Evolutionary conservation across 768 basidiomycete genomes (phyloP).

Genomic region (Hortiboletus flavorubellus): DNA sequence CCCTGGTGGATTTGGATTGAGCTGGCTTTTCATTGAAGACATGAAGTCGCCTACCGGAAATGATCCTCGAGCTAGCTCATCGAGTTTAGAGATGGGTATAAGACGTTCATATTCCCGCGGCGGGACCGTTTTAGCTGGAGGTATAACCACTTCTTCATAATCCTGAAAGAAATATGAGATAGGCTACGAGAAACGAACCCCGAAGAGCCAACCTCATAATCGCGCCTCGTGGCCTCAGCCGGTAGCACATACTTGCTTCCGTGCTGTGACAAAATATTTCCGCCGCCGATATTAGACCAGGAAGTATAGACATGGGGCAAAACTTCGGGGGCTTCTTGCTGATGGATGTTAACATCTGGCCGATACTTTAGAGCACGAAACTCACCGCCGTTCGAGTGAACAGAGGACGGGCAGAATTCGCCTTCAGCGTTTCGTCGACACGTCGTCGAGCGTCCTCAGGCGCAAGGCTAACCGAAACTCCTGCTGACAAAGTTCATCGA

Average conservation of each 20-base stretch:
- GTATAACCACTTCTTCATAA: constrained; percentile 87
- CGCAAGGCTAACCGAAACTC: constrained; percentile 31
- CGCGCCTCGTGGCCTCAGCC: constrained; percentile 68
- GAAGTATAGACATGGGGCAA: constrained; percentile 91
- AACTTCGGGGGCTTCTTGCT: constrained; percentile 56
- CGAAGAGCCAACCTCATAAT: constrained; percentile 54
- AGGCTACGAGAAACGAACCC: background rate
- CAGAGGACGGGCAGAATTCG: constrained; percentile 63
- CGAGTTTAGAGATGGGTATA: constrained; percentile 68
- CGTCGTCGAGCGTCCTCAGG: constrained; percentile 53
- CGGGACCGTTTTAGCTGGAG: constrained; percentile 78
- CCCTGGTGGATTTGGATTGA: constrained; percentile 46
- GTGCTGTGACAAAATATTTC: constrained; percentile 57
- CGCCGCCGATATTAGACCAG: constrained; percentile 52
- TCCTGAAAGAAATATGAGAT: constrained; percentile 44
- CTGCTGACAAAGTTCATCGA: background rate
- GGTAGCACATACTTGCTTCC: constrained; percentile 83
- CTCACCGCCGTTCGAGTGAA: constrained; percentile 56
- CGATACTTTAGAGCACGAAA: background rate
- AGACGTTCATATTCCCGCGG: constrained; percentile 68
- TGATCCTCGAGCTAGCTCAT: constrained; percentile 72
- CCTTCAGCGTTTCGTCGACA: constrained; percentile 56
- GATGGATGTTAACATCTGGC: constrained; percentile 10
- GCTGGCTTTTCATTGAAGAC: background rate
- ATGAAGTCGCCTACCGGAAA: constrained; percentile 62